Evolutionary conservation across 106 monocot species (phyloP), one percentile per base, ranked within the genome.

Genomic region (Dioscorea zingiberensis): DNA sequence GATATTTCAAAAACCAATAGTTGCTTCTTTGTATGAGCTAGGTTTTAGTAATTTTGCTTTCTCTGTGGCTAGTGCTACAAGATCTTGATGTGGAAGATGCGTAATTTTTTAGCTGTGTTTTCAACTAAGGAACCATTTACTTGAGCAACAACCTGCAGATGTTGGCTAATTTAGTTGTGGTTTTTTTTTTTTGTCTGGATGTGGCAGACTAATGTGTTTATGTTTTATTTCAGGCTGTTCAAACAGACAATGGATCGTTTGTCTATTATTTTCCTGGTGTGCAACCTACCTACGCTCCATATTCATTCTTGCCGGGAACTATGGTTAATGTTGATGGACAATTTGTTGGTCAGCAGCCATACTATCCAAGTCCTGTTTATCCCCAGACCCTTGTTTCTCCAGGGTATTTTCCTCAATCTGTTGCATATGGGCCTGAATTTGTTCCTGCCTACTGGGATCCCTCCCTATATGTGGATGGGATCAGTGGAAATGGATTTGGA

Each of bases 311-410:
- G 22, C 78, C 77, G 55, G 82, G 76, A 58, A 63, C 74, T 71
- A 44, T 80, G 51, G 15, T 82, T 65, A 64, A 81, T 70, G 63
- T 67, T 62, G 90, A 94, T 65, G 87, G 90, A 48, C 87, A 94
- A 58, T 87, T 77, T 63, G 29, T 83, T 19, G 74, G 69, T 54
- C 86, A 86, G 68, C 85, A 75, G 14, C 63, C 74, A 19, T 85
- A 84, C 67, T 74, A 66, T 44, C 48, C 76, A 18, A 71, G 66
- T 67, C 55, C 76, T 38, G 63, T 78, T 11, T 65, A 69, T 15
- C 62, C 80, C 2, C 92, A 81, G 16, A 46, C 78, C 2, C 28
- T 73, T 22, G 67, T 28, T 28, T 80, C 87, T 60, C 81, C 86
- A 27, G 81, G 80, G 3, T 67, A 79, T 72, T 58, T 78, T 70